Percentiles rank a stretch among this genome's conserved stretches.
phyloP scores from a whole-genome alignment of 1,139 yeast genomes.

The Hansenula lynferdii region DNA sequence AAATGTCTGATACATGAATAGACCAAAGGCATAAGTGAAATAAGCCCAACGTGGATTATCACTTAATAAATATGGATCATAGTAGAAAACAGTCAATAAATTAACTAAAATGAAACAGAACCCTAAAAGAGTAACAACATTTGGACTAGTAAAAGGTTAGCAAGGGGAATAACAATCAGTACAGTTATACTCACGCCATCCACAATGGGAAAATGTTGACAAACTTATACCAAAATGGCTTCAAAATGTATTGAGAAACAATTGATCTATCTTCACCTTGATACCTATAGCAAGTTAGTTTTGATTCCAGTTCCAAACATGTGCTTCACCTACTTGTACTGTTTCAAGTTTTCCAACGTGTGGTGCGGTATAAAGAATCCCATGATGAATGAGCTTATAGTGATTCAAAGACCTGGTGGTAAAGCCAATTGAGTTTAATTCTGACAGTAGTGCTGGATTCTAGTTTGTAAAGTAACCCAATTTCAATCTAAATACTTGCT shows the following conservation, averaged over 20 bases:
- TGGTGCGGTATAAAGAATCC: constrained; percentile 66
- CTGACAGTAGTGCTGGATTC: no score
- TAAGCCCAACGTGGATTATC: constrained; percentile 80
- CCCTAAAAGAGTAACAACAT: constrained; percentile 78
- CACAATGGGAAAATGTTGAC: constrained; percentile 72
- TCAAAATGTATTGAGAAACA: constrained; percentile 67
- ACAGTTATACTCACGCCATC: constrained; percentile 49
- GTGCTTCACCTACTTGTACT: constrained; percentile 50
- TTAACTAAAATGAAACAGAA: constrained; percentile 64
- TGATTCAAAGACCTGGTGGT: no score
- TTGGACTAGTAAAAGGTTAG: constrained; percentile 43
- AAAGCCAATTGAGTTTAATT: no score
- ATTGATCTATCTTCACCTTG: constrained; percentile 80
- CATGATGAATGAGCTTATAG: no score
- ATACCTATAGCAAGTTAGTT: constrained; percentile 27
- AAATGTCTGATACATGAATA: constrained; percentile 89
- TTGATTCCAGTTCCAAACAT: no score
- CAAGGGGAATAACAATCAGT: not conserved
- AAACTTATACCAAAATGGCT: constrained; percentile 67
- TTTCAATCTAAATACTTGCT: no score
- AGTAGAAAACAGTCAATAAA: constrained; percentile 60
- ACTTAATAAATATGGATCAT: constrained; percentile 61
- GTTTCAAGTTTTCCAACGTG: constrained; percentile 56
- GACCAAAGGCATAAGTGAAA: constrained; percentile 73
- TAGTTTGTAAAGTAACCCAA: no score